phyloP scores from a whole-genome alignment of 2,329 filamentous ascomycete genomes.

The Monosporascus sp. region DNA sequence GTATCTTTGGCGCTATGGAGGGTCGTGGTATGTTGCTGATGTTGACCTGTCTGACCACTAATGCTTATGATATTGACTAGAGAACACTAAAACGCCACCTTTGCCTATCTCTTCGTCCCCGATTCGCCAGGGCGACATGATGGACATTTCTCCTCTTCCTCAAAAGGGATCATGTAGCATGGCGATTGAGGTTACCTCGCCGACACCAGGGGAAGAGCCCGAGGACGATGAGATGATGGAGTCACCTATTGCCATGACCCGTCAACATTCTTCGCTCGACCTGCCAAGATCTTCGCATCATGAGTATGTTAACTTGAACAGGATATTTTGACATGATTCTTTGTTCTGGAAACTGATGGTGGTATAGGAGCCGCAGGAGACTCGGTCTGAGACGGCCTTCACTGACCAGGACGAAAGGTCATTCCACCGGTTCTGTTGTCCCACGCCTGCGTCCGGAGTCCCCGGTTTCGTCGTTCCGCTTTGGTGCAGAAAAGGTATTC shows the following conservation, averaged over 20 bases:
- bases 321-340: not conserved
- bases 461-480: conserved; percentile 69
- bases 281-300: conserved; percentile 38
- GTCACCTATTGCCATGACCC: conserved; percentile 46
- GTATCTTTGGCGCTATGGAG: conserved; percentile 55
- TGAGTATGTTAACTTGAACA: conserved; percentile 41
- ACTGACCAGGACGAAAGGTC: conserved; percentile 67
- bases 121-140: conserved; percentile 63
- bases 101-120: conserved; percentile 76
- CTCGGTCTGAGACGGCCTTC: conserved; percentile 66
- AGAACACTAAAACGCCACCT: conserved; percentile 77
- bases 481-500: conserved; percentile 46
- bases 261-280: conserved; percentile 38
- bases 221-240: conserved; percentile 47
- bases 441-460: conserved; percentile 56
- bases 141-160: conserved; percentile 91
- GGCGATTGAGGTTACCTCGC: conserved; percentile 65
- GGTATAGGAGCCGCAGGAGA: conserved; percentile 55
- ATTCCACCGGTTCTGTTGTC: conserved; percentile 61
- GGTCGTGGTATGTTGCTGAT: conserved; percentile 48
- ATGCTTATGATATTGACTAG: conserved; percentile 35
- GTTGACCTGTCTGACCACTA: conserved; percentile 2
- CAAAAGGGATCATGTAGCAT: conserved; percentile 71
- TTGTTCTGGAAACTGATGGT: conserved; percentile 14
- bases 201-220: conserved; percentile 53